Conservation (phyloP, 148 eudicot genomes). For the Pharnaceum exiguum region DNA sequence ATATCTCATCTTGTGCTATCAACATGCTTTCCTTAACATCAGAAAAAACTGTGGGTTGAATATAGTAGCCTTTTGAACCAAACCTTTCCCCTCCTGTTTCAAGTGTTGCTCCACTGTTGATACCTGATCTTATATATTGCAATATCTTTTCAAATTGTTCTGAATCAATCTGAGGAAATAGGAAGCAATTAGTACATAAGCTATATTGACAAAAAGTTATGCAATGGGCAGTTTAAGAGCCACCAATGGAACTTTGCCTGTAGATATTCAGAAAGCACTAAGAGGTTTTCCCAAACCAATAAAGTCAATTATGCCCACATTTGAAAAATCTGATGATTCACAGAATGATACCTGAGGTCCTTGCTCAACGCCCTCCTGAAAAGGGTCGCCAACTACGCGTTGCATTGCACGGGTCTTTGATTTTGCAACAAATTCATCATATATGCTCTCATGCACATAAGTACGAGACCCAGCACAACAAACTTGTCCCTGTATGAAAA, state of each 20-base stretch:
- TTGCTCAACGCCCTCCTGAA: constrained; percentile 54
- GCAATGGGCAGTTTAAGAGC: no score
- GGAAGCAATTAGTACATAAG: not conserved
- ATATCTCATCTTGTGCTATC: constrained; percentile 62
- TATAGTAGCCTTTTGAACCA: constrained; percentile 52
- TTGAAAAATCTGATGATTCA: no score
- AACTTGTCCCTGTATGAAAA: constrained; percentile 70
- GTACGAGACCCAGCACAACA: constrained; percentile 69
- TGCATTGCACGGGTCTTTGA: constrained; percentile 43
- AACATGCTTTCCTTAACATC: constrained; percentile 58
- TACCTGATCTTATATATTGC: constrained; percentile 43
- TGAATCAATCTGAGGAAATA: constrained; percentile 37
- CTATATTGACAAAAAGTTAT: no score
- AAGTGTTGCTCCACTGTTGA: constrained; percentile 46
- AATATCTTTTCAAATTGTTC: constrained; percentile 57
- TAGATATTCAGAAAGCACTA: no score
- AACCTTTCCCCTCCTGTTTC: constrained; percentile 49
- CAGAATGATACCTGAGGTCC: constrained; percentile 85
- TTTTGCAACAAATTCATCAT: constrained; percentile 60
- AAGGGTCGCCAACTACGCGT: constrained; percentile 63
- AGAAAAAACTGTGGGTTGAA: constrained; percentile 65
- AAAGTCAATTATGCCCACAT: no score
- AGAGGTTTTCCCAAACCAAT: no score
- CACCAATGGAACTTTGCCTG: no score
- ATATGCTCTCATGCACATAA: constrained; percentile 52